Evolutionary conservation across 306 rosid species (phyloP).

Genomic region (Vigna nakashimae): DNA sequence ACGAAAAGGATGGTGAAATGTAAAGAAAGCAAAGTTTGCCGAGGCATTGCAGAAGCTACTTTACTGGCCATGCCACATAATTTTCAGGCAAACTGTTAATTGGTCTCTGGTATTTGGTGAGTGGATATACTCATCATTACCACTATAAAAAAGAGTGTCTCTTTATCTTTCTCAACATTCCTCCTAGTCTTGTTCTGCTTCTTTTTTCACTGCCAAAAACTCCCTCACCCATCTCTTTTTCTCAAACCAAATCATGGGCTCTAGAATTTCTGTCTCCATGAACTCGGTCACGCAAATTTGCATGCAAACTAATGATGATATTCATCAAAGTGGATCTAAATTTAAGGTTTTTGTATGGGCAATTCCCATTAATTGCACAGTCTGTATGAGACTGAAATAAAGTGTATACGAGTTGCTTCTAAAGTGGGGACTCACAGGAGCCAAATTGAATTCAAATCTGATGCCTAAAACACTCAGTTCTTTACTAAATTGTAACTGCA

Average conservation of each 20-base stretch:
- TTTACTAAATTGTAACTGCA: neutral
- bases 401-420: constrained; percentile 6
- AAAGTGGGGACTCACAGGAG: constrained; percentile 31
- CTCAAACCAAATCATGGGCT: constrained; percentile 64
- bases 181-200: constrained; percentile 35
- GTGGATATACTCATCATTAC: constrained; percentile 70
- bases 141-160: constrained; percentile 55
- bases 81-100: constrained; percentile 41
- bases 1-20: constrained; percentile 41
- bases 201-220: constrained; percentile 57
- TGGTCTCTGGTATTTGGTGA: constrained; percentile 51
- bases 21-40: constrained; percentile 35
- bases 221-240: constrained; percentile 40
- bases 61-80: constrained; percentile 50
- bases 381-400: neutral
- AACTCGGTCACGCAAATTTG: constrained; percentile 68
- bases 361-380: neutral
- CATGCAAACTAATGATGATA: constrained; percentile 57
- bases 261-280: constrained; percentile 83
- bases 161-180: constrained; percentile 47
- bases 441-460: constrained; percentile 24
- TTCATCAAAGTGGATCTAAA: constrained; percentile 29
- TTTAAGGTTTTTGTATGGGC: constrained; percentile 5
- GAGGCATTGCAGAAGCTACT: constrained; percentile 44
- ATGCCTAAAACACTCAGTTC: neutral